Evolutionary conservation across 768 basidiomycete genomes (phyloP).

Genomic region (Sarcomyxa edulis): DNA sequence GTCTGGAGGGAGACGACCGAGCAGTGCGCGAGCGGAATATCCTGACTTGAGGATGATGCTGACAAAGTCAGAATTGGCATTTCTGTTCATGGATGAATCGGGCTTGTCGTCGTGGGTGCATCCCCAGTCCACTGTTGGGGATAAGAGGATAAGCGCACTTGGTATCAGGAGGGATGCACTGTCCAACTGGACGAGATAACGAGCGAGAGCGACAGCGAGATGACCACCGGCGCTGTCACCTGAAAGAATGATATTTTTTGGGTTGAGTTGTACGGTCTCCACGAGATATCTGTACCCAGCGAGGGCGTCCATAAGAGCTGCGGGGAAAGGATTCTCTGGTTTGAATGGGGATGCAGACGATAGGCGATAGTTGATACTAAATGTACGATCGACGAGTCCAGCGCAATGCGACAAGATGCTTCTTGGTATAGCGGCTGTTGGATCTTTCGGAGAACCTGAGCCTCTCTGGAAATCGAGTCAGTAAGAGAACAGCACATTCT

Average conservation of each 20-base stretch:
- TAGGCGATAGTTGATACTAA: conserved; percentile 45
- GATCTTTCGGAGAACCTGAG: conserved; percentile 1
- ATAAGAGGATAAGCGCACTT: conserved; percentile 23
- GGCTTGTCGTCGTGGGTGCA: conserved; percentile 14
- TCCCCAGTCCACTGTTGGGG: conserved; percentile 26
- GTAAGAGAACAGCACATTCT: conserved; percentile 11
- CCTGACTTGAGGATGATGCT: conserved; percentile 8
- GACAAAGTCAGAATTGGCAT: conserved; percentile 18
- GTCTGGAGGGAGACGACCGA: conserved; percentile 21
- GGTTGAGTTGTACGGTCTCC: conserved; percentile 30
- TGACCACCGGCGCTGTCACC: conserved; percentile 57
- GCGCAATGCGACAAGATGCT: conserved; percentile 6
- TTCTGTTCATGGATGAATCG: conserved; percentile 11
- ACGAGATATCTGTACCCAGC: conserved; percentile 48
- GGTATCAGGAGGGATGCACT: conserved; percentile 13
- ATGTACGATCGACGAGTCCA: conserved; percentile 14
- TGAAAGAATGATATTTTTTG: conserved; percentile 36
- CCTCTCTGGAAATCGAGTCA: neutral
- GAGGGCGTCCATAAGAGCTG: conserved; percentile 46
- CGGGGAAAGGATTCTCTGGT: conserved; percentile 39
- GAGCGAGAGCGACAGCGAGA: conserved; percentile 33
- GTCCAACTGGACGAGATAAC: conserved; percentile 23
- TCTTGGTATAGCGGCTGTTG: conserved; percentile 5
- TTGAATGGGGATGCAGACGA: conserved; percentile 22
- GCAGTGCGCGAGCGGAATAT: conserved; percentile 17